A percentile compares a stretch with the other conserved stretches of the same genome.
Evolutionary conservation across 176 grass and related monocot genomes (phyloP).

Genomic region (Thalia dealbata): DNA sequence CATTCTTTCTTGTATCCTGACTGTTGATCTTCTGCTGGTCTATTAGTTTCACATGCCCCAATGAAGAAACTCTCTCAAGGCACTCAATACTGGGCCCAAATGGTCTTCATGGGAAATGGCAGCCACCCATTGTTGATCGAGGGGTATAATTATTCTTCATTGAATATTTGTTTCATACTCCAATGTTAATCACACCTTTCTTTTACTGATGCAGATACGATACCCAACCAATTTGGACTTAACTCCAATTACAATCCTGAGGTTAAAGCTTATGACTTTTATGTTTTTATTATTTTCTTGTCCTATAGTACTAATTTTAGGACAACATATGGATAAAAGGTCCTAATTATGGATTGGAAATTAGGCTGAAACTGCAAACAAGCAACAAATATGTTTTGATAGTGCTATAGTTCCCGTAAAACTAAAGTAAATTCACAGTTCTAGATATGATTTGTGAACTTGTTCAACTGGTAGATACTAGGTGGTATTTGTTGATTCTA

Average conservation of each 20-base stretch:
- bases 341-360: too few relatives aligned
- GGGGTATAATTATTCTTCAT: slow-evolving; percentile 21
- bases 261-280: slow-evolving; percentile 21
- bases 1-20: background rate
- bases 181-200: background rate
- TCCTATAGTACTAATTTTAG: background rate
- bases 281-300: background rate
- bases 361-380: too few relatives aligned
- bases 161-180: background rate
- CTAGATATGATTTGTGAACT: too few relatives aligned
- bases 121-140: slow-evolving; percentile 29
- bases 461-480: too few relatives aligned
- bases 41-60: slow-evolving; percentile 30
- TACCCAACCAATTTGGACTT: slow-evolving; percentile 50
- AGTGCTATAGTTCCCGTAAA: too few relatives aligned
- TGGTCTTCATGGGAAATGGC: slow-evolving; percentile 42
- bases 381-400: too few relatives aligned
- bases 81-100: slow-evolving; percentile 46
- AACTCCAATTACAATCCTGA: slow-evolving; percentile 35
- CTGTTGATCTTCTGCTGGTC: slow-evolving; percentile 12
- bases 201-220: slow-evolving; percentile 30
- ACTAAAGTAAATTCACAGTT: too few relatives aligned
- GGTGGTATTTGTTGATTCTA: too few relatives aligned
- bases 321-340: too few relatives aligned
- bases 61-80: slow-evolving; percentile 32